These are phyloP conservation scores for Boletales sp. DNA, from an alignment of 768 basidiomycete species.

Conservation along the genomic window DNA sequence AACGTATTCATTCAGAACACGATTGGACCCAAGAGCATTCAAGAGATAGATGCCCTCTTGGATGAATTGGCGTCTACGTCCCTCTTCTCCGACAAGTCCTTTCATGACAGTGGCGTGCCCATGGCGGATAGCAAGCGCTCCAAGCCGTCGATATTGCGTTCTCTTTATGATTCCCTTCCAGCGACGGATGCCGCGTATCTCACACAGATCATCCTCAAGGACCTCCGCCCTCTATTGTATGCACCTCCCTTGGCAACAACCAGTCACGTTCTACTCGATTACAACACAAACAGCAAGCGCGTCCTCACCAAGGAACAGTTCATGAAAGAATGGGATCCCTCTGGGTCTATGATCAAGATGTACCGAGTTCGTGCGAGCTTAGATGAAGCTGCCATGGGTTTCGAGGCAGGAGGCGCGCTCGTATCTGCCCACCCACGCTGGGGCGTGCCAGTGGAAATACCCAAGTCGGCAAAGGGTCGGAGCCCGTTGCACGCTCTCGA, in stretches of 20 bases:
- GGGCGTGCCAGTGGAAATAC: conserved; percentile 69
- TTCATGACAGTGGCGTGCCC: conserved; percentile 33
- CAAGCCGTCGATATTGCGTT: conserved; percentile 40
- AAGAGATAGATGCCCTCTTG: conserved; percentile 61
- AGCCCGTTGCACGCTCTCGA: conserved; percentile 55
- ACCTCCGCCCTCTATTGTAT: conserved; percentile 77
- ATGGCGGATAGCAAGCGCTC: conserved; percentile 31
- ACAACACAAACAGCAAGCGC: conserved; percentile 54
- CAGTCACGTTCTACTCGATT: conserved; percentile 47
- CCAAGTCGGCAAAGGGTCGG: conserved; percentile 77
- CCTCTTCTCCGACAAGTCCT: conserved; percentile 50
- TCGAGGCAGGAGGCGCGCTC: conserved; percentile 33
- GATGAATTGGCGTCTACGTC: conserved; percentile 73
- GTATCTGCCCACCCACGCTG: conserved; percentile 38
- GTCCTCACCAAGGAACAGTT: conserved; percentile 59
- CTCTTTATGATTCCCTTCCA: conserved; percentile 56
- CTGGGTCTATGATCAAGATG: conserved; percentile 46
- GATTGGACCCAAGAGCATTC: conserved; percentile 32
- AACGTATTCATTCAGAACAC: conserved; percentile 13
- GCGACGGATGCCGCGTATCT: conserved; percentile 65
- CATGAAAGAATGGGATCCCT: conserved; percentile 70
- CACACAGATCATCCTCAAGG: conserved; percentile 86
- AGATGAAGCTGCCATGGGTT: conserved; percentile 49
- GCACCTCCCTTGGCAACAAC: conserved; percentile 50
- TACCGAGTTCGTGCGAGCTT: conserved; percentile 57